These are phyloP conservation scores for Aureobasidium sp. DNA, from an alignment of 2,329 filamentous ascomycete species.

Conservation along the genomic window DNA sequence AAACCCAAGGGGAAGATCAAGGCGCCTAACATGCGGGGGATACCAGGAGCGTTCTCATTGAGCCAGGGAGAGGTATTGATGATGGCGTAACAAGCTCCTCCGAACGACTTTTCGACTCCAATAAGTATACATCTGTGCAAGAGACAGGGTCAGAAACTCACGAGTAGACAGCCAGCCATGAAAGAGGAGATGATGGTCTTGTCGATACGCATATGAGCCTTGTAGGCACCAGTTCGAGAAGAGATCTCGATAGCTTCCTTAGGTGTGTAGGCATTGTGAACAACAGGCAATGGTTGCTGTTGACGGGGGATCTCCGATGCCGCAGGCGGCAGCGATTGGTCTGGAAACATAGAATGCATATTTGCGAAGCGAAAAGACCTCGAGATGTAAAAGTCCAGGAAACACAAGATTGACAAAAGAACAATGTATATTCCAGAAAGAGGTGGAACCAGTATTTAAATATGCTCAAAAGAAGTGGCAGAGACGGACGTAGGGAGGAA, in stretches of 20 bases:
- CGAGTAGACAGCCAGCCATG: conserved; percentile 42
- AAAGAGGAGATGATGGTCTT: conserved; percentile 46
- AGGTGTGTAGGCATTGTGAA: neutral
- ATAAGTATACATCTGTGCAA: no score
- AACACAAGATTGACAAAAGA: neutral
- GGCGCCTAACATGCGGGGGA: conserved; percentile 26
- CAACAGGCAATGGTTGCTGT: neutral
- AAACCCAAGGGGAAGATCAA: conserved; percentile 28
- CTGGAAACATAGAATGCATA: neutral
- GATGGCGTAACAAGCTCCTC: conserved; percentile 24
- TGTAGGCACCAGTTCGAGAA: conserved; percentile 40
- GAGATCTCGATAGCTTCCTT: conserved; percentile 42
- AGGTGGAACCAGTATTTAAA: neutral
- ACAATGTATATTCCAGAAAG: neutral
- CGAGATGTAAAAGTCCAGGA: neutral
- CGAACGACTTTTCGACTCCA: conserved; percentile 30
- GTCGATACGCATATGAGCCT: conserved; percentile 44
- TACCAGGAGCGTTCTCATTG: conserved; percentile 24
- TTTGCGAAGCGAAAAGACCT: neutral
- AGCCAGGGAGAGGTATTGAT: conserved; percentile 24
- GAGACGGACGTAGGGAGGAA: neutral
- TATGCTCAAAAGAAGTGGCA: neutral
- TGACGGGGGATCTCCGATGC: neutral
- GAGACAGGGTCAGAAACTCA: neutral
- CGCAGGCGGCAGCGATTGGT: neutral